phyloP scores from a whole-genome alignment of 1,139 yeast genomes.

The Pichia terricola region DNA sequence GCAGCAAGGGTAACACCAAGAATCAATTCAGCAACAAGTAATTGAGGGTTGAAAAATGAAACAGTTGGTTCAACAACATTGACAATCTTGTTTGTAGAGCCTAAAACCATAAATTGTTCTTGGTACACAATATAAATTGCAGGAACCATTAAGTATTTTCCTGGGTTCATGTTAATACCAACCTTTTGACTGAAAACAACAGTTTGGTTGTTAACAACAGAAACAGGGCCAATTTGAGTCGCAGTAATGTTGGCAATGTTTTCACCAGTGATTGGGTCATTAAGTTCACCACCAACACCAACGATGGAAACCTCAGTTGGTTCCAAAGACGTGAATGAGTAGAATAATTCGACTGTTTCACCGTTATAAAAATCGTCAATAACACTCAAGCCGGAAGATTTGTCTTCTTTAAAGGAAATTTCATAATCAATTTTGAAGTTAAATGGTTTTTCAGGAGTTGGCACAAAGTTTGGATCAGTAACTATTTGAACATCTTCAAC shows the following conservation, averaged over 20 bases:
- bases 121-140: constrained; percentile 44
- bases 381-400: constrained; percentile 21
- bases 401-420: constrained; percentile 34
- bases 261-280: constrained; percentile 44
- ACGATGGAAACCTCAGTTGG: constrained; percentile 43
- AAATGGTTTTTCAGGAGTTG: constrained; percentile 28
- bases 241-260: constrained; percentile 54
- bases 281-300: constrained; percentile 68
- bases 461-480: constrained; percentile 18
- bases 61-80: constrained; percentile 55
- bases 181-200: constrained; percentile 44
- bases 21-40: constrained; percentile 51
- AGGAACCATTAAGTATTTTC: constrained; percentile 53
- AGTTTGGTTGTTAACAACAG: constrained; percentile 40
- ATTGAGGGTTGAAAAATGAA: constrained; percentile 65
- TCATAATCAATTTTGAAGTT: constrained; percentile 34
- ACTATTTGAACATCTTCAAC: constrained; percentile 9
- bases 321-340: constrained; percentile 51
- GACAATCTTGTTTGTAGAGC: constrained; percentile 50
- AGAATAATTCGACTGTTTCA: constrained; percentile 45
- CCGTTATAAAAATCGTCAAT: constrained; percentile 39
- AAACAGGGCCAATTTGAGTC: constrained; percentile 54
- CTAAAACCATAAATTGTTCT: constrained; percentile 45
- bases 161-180: constrained; percentile 47
- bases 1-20: constrained; percentile 42